Evolutionary conservation across 1,284 basidiomycete genomes (phyloP).

Genomic region (Sanghuangporus weigelae): DNA sequence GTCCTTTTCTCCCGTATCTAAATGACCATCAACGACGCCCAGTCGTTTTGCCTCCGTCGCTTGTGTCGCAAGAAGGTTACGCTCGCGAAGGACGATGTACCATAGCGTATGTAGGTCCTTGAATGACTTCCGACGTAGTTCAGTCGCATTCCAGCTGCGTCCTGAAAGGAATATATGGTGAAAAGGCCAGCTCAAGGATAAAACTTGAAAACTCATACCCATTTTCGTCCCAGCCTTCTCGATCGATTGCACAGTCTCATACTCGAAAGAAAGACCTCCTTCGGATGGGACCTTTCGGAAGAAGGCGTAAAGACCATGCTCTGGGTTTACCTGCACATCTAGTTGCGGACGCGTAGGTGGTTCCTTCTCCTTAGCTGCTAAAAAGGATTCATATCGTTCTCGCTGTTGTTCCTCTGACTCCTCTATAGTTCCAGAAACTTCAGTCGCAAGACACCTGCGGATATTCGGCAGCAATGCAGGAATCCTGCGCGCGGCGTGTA

Average conservation of each 20-base stretch:
- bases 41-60: conserved; percentile 20
- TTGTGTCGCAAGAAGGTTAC: conserved; percentile 88
- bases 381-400: conserved; percentile 12
- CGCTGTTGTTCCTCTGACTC: conserved; percentile 10
- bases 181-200: background rate
- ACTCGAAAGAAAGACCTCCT: conserved; percentile 26
- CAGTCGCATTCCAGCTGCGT: conserved; percentile 79
- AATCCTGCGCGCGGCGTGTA: background rate
- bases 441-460: conserved; percentile 15
- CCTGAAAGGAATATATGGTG: conserved; percentile 41
- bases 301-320: conserved; percentile 73
- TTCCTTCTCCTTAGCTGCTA: conserved; percentile 14
- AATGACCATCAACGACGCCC: conserved; percentile 28
- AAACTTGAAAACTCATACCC: conserved; percentile 15
- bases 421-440: background rate
- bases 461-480: background rate
- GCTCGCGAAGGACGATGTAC: conserved; percentile 85
- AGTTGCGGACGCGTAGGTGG: conserved; percentile 37
- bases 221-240: conserved; percentile 27
- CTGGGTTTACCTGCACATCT: conserved; percentile 38
- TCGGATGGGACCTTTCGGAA: conserved; percentile 49
- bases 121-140: conserved; percentile 87
- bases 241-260: conserved; percentile 44
- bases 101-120: conserved; percentile 89
- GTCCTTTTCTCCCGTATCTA: conserved; percentile 23